A percentile compares a stretch with the other conserved stretches of the same genome.
Conservation (phyloP, 805 yeast species). For the Wickerhamomyces chambardii region DNA sequence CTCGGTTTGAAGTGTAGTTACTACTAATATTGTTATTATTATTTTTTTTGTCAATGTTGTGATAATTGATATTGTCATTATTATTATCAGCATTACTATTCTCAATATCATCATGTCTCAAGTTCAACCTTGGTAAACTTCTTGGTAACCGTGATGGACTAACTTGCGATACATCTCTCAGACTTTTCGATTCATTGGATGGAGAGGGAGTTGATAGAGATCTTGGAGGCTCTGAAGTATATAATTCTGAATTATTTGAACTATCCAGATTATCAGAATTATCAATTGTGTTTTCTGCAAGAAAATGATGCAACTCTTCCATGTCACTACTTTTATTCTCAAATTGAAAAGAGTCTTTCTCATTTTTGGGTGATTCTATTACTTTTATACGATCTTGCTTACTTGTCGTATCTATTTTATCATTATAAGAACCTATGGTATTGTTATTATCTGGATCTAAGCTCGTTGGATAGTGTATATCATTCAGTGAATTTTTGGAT, state of each 20-base stretch:
- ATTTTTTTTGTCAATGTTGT: constrained; percentile 1
- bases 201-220: constrained; percentile 17
- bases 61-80: background rate
- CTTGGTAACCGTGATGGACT: constrained; percentile 4
- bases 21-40: background rate
- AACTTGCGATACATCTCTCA: background rate
- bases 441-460: too few species aligned
- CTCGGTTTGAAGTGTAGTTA: constrained; percentile 1
- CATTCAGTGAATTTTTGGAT: too few species aligned
- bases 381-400: too few species aligned
- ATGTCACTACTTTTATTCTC: constrained; percentile 1
- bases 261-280: constrained; percentile 6
- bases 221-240: constrained; percentile 5
- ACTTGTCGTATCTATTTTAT: too few species aligned
- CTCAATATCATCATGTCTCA: constrained; percentile 14
- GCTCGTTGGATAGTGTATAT: too few species aligned
- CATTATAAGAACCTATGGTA: too few species aligned
- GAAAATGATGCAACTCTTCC: constrained; percentile 9
- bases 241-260: constrained; percentile 1
- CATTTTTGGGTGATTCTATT: too few species aligned
- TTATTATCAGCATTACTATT: constrained; percentile 2
- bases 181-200: background rate
- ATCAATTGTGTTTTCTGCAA: constrained; percentile 13
- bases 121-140: constrained; percentile 15
- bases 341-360: background rate